Base-by-base conservation (phyloP, 768 basidiomycete genomes). In the Hebeloma cylindrosporum region DNA sequence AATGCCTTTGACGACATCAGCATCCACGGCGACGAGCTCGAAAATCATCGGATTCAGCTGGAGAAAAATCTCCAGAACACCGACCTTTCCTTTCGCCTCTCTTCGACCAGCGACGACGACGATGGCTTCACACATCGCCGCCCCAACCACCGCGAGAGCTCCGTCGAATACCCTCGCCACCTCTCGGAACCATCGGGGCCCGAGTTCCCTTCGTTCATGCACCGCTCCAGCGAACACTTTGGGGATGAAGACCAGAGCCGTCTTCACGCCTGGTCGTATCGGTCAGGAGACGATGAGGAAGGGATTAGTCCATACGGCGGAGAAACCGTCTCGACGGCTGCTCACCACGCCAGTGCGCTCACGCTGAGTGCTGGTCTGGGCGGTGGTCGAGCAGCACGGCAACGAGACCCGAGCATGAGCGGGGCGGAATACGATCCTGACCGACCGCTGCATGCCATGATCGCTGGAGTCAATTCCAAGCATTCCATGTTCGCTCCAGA, bases 371-470 rank as follows among this genome's bases (percentile, higher is more conserved):
- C 91, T 3, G 93, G 93, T 1, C 74, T 95, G 7, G 83, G 77
- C 27, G 83, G 78, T 29, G 72, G 80, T 2, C 68, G 74, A 4
- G 66, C 61, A 14, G 63, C 62, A 22, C 69, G 74, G n/a, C n/a
- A n/a, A 35, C 68, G 82, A 46, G 83, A 87, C 53, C 55, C 64
- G 37, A 74, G 81, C 54, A 58, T 86, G 40, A 87, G 83, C 61
- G 87, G 83, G 28, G 84, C 84, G 30, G 90, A 93, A 59, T 93
- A 88, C 50, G 90, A 93, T 60, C 89, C 90, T 3, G 89, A 93
- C 25, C 72, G 90, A 16, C 86, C 87, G 1, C 62, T 92, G 23
- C 75, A 84, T 48, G 77, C 79, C 18, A 85, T 92, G 61, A 77
- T 91, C 41, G 79, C 77, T 21, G 79, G 78, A 41, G 79, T 77